These are phyloP conservation scores for Inga oerstediana DNA, from an alignment of 306 rosid species.

Conservation along the genomic window DNA sequence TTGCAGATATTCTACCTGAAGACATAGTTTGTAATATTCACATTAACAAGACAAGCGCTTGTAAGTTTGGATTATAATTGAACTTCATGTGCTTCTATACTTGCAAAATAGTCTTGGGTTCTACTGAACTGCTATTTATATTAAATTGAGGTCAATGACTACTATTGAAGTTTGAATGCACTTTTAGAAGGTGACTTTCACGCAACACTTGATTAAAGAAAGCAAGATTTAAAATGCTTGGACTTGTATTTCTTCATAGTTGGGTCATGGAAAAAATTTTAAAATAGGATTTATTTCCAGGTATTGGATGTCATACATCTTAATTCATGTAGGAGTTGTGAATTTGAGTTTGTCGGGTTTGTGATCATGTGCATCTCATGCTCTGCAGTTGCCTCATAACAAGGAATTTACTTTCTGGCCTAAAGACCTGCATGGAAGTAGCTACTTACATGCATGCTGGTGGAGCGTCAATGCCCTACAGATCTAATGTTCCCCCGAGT, in stretches of 20 bases:
- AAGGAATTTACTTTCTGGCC: conserved; percentile 94
- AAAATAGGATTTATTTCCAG: conserved; percentile 13
- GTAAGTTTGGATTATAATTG: conserved; percentile 7
- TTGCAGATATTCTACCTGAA: conserved; percentile 24
- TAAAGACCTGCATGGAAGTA: conserved; percentile 87
- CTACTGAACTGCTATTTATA: neutral
- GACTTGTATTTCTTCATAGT: conserved; percentile 27
- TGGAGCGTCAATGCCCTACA: conserved; percentile 57
- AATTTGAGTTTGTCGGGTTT: conserved; percentile 26
- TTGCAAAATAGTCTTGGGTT: conserved; percentile 3
- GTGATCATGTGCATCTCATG: conserved; percentile 36
- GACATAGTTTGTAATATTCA: conserved; percentile 15
- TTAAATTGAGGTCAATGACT: conserved; percentile 4
- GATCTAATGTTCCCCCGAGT: conserved; percentile 51
- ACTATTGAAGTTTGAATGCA: neutral
- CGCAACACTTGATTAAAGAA: neutral
- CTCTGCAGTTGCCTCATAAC: conserved; percentile 93
- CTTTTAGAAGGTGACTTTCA: conserved; percentile 1
- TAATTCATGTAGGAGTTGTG: conserved; percentile 10
- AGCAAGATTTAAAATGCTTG: conserved; percentile 14
- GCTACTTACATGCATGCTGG: conserved; percentile 76
- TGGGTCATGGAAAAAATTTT: conserved; percentile 19
- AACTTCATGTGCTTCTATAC: conserved; percentile 14
- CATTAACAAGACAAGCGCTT: conserved; percentile 12
- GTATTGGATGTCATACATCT: conserved; percentile 14